Conservation (phyloP, 768 basidiomycete species). For the Pholiota molesta region DNA sequence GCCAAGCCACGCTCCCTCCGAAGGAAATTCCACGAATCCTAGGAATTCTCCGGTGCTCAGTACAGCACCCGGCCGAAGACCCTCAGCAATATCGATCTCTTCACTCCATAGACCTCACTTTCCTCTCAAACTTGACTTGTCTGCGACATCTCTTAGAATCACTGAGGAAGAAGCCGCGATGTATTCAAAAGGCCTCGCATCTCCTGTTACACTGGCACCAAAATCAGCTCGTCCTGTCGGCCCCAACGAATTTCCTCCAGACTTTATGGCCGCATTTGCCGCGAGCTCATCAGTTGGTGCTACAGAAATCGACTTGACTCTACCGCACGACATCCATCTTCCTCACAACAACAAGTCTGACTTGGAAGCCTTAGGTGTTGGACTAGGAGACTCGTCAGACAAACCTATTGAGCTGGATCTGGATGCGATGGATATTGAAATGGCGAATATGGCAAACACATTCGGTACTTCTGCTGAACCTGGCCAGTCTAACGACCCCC, state of each 20-base stretch:
- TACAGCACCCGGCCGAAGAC: constrained; percentile 52
- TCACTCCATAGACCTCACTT: constrained; percentile 74
- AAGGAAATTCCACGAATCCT: constrained; percentile 21
- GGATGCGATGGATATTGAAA: constrained; percentile 68
- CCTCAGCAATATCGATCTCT: constrained; percentile 79
- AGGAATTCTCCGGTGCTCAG: constrained; percentile 35
- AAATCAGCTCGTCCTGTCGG: constrained; percentile 69
- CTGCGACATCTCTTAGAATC: constrained; percentile 66
- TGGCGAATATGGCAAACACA: constrained; percentile 52
- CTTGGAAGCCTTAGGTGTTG: constrained; percentile 23
- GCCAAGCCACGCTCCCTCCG: constrained; percentile 32
- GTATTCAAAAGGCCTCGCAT: constrained; percentile 64
- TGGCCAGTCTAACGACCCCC: constrained; percentile 31
- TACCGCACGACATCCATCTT: constrained; percentile 25
- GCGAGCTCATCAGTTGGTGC: constrained; percentile 36
- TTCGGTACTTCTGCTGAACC: constrained; percentile 50
- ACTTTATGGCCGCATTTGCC: constrained; percentile 65
- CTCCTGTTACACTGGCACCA: constrained; percentile 82
- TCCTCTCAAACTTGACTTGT: constrained; percentile 81
- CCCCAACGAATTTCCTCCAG: constrained; percentile 59
- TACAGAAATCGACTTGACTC: constrained; percentile 62
- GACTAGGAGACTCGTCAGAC: constrained; percentile 65
- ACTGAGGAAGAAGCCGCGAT: constrained; percentile 65
- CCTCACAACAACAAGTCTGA: constrained; percentile 2
- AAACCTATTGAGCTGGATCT: constrained; percentile 83